A percentile compares a stretch with the other conserved stretches of the same genome.
Conservation (phyloP, 257 asterid species). For the Solanum pinnatisectum region DNA sequence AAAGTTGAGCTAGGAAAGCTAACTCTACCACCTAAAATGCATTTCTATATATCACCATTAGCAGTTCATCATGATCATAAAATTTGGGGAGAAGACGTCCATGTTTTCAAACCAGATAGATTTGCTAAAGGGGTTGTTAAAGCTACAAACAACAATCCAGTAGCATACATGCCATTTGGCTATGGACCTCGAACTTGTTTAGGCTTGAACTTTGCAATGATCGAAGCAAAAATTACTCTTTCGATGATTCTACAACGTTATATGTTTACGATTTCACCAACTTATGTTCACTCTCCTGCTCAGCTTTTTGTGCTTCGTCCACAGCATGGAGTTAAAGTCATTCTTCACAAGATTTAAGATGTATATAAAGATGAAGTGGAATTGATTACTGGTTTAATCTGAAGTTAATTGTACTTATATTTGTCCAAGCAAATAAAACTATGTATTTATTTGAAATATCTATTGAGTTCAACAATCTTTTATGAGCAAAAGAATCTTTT, state of each 20-base stretch:
- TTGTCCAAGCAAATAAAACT: neutral
- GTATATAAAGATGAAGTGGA: neutral
- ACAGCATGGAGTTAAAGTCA: conserved; percentile 43
- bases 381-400: neutral
- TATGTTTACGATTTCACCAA: conserved; percentile 34
- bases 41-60: conserved; percentile 40
- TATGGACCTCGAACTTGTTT: conserved; percentile 64
- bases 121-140: conserved; percentile 28
- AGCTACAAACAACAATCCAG: conserved; percentile 35
- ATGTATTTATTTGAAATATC: neutral
- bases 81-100: conserved; percentile 63
- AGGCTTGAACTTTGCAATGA: conserved; percentile 46
- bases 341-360: conserved; percentile 29
- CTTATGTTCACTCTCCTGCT: conserved; percentile 46
- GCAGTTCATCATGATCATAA: conserved; percentile 52
- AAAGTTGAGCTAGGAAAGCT: conserved; percentile 30
- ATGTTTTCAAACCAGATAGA: conserved; percentile 45
- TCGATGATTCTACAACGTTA: conserved; percentile 57
- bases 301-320: conserved; percentile 51
- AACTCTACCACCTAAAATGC: conserved; percentile 31
- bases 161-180: conserved; percentile 54
- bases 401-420: neutral
- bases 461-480: neutral
- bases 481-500: too few species aligned
- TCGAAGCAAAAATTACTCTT: conserved; percentile 44